phyloP scores from a whole-genome alignment of 2,329 filamentous ascomycete genomes.

The Ploettnerulaceae sp. region DNA sequence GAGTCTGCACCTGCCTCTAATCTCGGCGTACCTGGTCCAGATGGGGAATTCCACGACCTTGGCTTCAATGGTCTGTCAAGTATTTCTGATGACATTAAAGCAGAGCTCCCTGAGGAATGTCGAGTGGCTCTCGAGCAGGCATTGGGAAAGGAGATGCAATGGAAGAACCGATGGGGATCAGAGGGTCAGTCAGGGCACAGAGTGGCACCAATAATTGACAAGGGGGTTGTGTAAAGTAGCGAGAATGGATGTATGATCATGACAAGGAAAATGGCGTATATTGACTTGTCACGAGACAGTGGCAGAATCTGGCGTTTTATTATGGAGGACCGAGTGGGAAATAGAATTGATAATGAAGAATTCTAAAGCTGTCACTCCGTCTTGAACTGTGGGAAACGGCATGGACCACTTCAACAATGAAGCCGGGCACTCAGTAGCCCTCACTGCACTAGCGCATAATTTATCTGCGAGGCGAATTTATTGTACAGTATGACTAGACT shows the following conservation, averaged over 20 bases:
- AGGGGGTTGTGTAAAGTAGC: constrained; percentile 39
- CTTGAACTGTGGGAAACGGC: too few species aligned
- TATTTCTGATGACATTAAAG: constrained; percentile 59
- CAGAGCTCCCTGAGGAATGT: constrained; percentile 65
- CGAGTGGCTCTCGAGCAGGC: constrained; percentile 67
- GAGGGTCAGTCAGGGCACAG: constrained; percentile 56
- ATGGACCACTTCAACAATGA: too few species aligned
- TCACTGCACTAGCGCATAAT: not conserved
- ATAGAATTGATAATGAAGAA: not conserved
- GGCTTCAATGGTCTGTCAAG: constrained; percentile 53
- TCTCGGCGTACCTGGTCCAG: constrained; percentile 54
- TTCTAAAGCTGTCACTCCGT: not conserved
- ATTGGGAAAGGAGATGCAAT: constrained; percentile 58
- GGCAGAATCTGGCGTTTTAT: constrained; percentile 7
- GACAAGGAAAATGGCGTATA: not conserved
- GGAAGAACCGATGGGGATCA: constrained; percentile 69
- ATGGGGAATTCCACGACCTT: constrained; percentile 45
- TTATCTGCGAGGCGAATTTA: not conserved
- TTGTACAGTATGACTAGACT: too few species aligned
- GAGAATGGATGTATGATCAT: constrained; percentile 3
- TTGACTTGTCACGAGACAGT: not conserved
- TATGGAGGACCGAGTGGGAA: not conserved
- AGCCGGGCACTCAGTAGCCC: not conserved
- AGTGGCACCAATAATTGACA: constrained; percentile 54
- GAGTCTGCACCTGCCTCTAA: constrained; percentile 50